Conservation (phyloP, 1,284 basidiomycete genomes). For the Pseudozyma sp. region DNA sequence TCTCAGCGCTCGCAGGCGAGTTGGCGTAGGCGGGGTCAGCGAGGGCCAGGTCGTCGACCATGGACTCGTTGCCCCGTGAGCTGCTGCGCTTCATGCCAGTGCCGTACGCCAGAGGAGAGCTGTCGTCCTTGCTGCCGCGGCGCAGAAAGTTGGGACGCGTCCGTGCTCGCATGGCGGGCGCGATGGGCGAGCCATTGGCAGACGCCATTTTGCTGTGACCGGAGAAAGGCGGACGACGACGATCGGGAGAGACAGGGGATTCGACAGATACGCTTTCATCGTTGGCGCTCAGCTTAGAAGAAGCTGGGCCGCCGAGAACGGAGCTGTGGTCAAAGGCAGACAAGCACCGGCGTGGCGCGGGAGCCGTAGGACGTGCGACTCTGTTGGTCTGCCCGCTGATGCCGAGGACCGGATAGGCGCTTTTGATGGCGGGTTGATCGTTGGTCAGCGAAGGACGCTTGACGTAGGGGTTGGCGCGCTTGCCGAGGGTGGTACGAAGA, state of each 20-base stretch:
- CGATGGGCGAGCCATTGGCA: conserved; percentile 56
- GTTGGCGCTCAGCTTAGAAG: conserved; percentile 15
- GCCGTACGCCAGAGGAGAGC: conserved; percentile 60
- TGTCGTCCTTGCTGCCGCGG: conserved; percentile 58
- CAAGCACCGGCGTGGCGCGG: conserved; percentile 52
- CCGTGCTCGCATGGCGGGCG: conserved; percentile 28
- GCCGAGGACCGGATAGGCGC: conserved; percentile 51
- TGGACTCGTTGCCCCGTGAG: conserved; percentile 33
- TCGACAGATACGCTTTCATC: conserved; percentile 3
- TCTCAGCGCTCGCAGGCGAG: conserved; percentile 42
- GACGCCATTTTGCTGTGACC: conserved; percentile 39
- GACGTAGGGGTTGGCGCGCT: conserved; percentile 58
- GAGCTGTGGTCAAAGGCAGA: conserved; percentile 50
- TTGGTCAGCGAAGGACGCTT: conserved; percentile 47
- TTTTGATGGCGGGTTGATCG: conserved; percentile 29
- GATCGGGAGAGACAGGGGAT: conserved; percentile 38
- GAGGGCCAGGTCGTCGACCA: conserved; percentile 46
- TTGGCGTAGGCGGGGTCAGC: conserved; percentile 19
- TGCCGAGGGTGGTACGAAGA: conserved; percentile 45
- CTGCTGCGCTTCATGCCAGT: conserved; percentile 49
- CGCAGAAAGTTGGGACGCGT: conserved; percentile 41
- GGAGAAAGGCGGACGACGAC: conserved; percentile 21
- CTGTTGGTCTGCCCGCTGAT: conserved; percentile 28
- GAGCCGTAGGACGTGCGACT: conserved; percentile 41
- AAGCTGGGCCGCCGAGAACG: conserved; percentile 11